Conservation (phyloP, 306 rosid species). For the Vigna nakashimae region DNA sequence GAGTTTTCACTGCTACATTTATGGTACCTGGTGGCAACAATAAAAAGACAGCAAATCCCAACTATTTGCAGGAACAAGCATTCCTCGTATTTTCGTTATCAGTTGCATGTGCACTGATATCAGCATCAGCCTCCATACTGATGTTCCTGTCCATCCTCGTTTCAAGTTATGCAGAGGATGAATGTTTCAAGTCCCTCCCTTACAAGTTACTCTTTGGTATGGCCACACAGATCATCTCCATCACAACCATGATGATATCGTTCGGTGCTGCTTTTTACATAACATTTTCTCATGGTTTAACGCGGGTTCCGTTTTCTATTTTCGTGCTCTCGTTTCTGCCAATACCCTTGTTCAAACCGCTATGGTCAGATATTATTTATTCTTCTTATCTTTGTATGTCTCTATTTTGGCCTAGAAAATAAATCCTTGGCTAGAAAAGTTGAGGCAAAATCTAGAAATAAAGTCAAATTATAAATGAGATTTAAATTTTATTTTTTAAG, state of each 20-base stretch:
- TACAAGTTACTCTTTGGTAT: slow-evolving; percentile 53
- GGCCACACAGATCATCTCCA: slow-evolving; percentile 52
- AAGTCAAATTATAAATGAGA: no score
- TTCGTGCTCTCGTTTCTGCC: slow-evolving; percentile 40
- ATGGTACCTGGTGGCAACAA: slow-evolving; percentile 52
- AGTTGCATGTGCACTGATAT: slow-evolving; percentile 52
- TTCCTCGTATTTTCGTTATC: slow-evolving; percentile 49
- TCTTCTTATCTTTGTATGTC: slow-evolving; percentile 51
- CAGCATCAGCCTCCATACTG: slow-evolving; percentile 52
- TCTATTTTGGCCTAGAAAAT: slow-evolving; percentile 40
- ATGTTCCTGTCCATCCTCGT: slow-evolving; percentile 58
- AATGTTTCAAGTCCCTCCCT: slow-evolving; percentile 51
- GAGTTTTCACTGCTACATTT: slow-evolving; percentile 54
- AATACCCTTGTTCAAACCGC: slow-evolving; percentile 44
- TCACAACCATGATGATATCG: slow-evolving; percentile 54
- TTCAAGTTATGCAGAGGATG: slow-evolving; percentile 53
- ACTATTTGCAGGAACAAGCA: slow-evolving; percentile 33
- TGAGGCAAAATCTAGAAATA: no score
- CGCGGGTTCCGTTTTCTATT: slow-evolving; percentile 42
- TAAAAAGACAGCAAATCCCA: slow-evolving; percentile 40
- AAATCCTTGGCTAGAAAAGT: no score
- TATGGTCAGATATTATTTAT: slow-evolving; percentile 46
- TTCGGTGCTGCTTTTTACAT: slow-evolving; percentile 52
- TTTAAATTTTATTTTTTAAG: no score
- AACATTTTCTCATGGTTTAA: slow-evolving; percentile 32